Percentiles rank a stretch among this genome's conserved stretches.
Evolutionary conservation across 148 eudicot species (phyloP).

Genomic region (Spergularia bocconei): DNA sequence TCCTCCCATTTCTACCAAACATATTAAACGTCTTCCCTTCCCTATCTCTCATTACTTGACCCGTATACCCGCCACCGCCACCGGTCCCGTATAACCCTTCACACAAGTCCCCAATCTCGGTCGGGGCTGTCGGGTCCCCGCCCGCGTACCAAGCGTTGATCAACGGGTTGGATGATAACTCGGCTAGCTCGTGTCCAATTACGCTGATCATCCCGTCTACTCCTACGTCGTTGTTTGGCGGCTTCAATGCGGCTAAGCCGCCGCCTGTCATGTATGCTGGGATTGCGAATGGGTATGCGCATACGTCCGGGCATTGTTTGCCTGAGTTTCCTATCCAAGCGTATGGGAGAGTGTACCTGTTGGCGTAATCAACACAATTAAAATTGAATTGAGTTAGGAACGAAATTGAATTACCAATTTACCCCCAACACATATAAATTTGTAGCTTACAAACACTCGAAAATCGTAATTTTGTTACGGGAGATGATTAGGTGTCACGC

Average conservation of each 20-base stretch:
- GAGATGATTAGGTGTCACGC: too few species aligned
- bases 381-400: too few species aligned
- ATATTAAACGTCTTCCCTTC: constrained; percentile 67
- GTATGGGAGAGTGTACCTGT: constrained; percentile 70
- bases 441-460: too few species aligned
- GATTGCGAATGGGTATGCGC: constrained; percentile 90
- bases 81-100: constrained; percentile 92
- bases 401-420: too few species aligned
- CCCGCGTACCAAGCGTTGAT: constrained; percentile 97
- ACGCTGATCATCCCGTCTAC: constrained; percentile 94
- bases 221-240: constrained; percentile 75
- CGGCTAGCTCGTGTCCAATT: constrained; percentile 85
- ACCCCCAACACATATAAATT: too few species aligned
- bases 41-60: constrained; percentile 70
- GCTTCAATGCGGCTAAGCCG: constrained; percentile 46
- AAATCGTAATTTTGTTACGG: too few species aligned
- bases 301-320: constrained; percentile 83
- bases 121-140: constrained; percentile 95
- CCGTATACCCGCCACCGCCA: constrained; percentile 95
- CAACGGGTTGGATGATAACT: constrained; percentile 76
- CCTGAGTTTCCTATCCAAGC: constrained; percentile 96
- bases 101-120: constrained; percentile 91
- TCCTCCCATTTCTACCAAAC: constrained; percentile 65
- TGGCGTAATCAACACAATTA: too few species aligned
- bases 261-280: constrained; percentile 77